Evolutionary conservation across 2,329 filamentous ascomycete species (phyloP).

Genomic region (Orbilia ellipsospora): DNA sequence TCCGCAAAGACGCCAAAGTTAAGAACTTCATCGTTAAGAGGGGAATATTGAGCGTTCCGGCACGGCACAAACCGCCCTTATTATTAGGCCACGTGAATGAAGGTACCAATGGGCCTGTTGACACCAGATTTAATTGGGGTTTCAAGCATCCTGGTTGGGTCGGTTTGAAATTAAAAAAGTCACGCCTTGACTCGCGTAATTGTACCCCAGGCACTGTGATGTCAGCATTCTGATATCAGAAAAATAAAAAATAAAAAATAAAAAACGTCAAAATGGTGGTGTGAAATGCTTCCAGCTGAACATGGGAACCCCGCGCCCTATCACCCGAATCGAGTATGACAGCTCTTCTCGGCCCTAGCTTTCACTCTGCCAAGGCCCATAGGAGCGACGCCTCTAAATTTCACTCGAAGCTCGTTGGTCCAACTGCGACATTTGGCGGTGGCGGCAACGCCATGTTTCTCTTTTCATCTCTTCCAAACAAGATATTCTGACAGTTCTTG

Average conservation of each 20-base stretch:
- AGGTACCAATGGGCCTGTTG: conserved; percentile 37
- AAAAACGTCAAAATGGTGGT: conserved; percentile 35
- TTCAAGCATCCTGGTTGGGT: conserved; percentile 28
- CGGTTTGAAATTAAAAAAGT: conserved; percentile 35
- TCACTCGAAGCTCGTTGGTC: conserved; percentile 52
- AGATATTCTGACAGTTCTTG: conserved; percentile 51
- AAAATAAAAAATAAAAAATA: conserved; percentile 5
- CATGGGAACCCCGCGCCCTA: conserved; percentile 45
- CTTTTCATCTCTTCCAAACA: conserved; percentile 50
- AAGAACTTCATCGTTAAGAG: conserved; percentile 21
- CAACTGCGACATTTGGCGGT: conserved; percentile 48
- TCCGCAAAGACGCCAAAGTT: conserved; percentile 10
- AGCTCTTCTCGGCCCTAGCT: conserved; percentile 42
- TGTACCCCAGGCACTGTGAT: conserved; percentile 44
- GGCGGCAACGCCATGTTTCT: conserved; percentile 55
- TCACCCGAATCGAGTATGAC: conserved; percentile 49
- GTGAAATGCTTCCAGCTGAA: conserved; percentile 38
- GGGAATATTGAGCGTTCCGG: conserved; percentile 52
- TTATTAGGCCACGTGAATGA: conserved; percentile 52
- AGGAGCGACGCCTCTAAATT: conserved; percentile 34
- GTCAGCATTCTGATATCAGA: conserved; percentile 45
- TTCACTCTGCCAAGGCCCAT: conserved; percentile 12
- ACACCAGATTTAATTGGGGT: conserved; percentile 43
- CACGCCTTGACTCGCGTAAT: conserved; percentile 53
- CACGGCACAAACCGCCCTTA: conserved; percentile 37